Conservation (phyloP, 805 yeast species). For the Teunomyces barrocoloradensis region DNA sequence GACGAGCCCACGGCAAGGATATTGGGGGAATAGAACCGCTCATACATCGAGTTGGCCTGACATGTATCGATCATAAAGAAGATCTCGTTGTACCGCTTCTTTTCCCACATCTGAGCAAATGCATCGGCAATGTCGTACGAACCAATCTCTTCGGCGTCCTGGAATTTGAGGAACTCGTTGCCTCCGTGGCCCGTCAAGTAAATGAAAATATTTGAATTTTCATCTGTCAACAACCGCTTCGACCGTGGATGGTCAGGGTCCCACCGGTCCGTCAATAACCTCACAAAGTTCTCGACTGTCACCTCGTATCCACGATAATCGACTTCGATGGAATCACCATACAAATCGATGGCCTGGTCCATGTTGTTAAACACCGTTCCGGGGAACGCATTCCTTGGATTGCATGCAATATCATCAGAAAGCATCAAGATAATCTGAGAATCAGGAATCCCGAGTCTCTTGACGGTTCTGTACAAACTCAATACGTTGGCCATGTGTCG, state of each 20-base stretch:
- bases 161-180: constrained; percentile 93
- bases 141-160: constrained; percentile 97
- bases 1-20: constrained; percentile 92
- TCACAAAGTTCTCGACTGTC: constrained; percentile 93
- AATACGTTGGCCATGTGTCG: constrained; percentile 96
- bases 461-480: constrained; percentile 93
- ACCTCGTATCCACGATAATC: constrained; percentile 98
- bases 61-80: constrained; percentile 98
- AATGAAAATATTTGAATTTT: constrained; percentile 87
- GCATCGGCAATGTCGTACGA: constrained; percentile 97
- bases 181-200: constrained; percentile 99
- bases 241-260: constrained; percentile 90
- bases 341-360: constrained; percentile 86
- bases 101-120: constrained; percentile 94
- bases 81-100: constrained; percentile 90
- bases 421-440: constrained; percentile 95
- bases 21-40: constrained; percentile 88
- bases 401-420: constrained; percentile 96
- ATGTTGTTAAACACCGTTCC: constrained; percentile 94
- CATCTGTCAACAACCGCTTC: constrained; percentile 87
- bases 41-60: constrained; percentile 97
- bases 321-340: constrained; percentile 93
- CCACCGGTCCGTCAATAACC: constrained; percentile 94
- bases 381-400: constrained; percentile 92
- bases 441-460: constrained; percentile 95